Conservation (phyloP, 306 rosid genomes). For the Inga laurina region DNA sequence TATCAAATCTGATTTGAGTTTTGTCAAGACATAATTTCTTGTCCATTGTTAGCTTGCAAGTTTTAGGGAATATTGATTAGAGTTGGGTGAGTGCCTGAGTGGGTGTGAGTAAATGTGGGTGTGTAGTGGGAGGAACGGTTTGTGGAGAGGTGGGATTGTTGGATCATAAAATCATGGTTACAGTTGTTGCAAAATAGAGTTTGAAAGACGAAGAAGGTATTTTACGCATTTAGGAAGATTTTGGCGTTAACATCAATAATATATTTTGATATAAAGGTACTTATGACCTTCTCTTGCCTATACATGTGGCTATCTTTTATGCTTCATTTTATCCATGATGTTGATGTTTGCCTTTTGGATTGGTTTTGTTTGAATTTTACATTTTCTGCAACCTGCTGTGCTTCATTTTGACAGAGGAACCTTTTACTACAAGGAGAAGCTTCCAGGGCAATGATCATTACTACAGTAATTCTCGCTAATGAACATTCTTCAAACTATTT, state of each 20-base stretch:
- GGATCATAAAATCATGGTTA: neutral
- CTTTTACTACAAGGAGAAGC: conserved; percentile 51
- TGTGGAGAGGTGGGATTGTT: neutral
- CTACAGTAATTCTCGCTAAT: conserved; percentile 6
- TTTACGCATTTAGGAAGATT: neutral
- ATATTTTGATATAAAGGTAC: neutral
- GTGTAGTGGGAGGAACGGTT: neutral
- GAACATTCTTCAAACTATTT: conserved; percentile 18
- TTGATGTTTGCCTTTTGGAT: neutral
- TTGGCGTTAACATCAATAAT: neutral
- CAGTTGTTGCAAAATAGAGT: neutral
- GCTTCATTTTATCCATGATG: conserved; percentile 21
- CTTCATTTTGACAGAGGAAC: conserved; percentile 52
- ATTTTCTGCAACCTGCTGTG: conserved; percentile 22
- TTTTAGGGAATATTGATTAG: neutral
- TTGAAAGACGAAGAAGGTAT: neutral
- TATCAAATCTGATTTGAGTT: neutral
- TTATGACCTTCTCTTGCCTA: neutral
- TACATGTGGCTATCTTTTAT: neutral
- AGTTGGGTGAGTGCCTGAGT: neutral
- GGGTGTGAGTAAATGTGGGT: neutral
- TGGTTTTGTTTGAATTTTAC: conserved; percentile 27
- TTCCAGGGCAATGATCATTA: conserved; percentile 36
- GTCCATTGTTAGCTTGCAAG: conserved; percentile 4
- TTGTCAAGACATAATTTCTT: neutral